Evolutionary conservation across 1,284 basidiomycete genomes (phyloP).

Genomic region (Ceratobasidium papillatum): DNA sequence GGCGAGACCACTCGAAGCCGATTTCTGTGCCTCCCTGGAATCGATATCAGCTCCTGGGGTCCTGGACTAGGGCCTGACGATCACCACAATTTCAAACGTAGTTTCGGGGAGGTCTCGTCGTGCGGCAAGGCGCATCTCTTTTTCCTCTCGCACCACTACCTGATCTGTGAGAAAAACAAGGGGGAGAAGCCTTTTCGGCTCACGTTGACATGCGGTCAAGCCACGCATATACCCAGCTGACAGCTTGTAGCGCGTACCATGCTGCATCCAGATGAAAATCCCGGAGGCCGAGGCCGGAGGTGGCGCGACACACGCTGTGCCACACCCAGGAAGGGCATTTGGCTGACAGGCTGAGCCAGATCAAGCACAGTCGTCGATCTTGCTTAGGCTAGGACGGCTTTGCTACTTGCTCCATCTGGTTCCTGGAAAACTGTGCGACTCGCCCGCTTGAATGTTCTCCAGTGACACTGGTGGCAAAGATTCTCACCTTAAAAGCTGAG

Average conservation of each 20-base stretch:
- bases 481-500: conserved; percentile 11
- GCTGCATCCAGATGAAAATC: background rate
- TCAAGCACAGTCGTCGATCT: background rate
- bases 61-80: conserved; percentile 23
- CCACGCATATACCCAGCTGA: conserved; percentile 2
- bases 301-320: background rate
- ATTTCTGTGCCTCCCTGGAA: background rate
- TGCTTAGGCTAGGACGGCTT: background rate
- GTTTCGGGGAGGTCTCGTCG: background rate
- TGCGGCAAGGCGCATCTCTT: background rate
- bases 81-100: background rate
- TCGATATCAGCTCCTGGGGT: background rate
- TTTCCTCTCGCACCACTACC: background rate
- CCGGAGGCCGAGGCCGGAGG: background rate
- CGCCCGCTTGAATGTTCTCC: background rate
- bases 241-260: background rate
- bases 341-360: background rate
- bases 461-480: conserved; percentile 7
- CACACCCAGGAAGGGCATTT: background rate
- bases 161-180: background rate
- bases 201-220: background rate
- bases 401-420: background rate
- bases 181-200: background rate
- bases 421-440: conserved; percentile 6
- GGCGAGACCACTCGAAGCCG: background rate